phyloP scores from a whole-genome alignment of 148 eudicot species.

The Fagopyrum esculentum region DNA sequence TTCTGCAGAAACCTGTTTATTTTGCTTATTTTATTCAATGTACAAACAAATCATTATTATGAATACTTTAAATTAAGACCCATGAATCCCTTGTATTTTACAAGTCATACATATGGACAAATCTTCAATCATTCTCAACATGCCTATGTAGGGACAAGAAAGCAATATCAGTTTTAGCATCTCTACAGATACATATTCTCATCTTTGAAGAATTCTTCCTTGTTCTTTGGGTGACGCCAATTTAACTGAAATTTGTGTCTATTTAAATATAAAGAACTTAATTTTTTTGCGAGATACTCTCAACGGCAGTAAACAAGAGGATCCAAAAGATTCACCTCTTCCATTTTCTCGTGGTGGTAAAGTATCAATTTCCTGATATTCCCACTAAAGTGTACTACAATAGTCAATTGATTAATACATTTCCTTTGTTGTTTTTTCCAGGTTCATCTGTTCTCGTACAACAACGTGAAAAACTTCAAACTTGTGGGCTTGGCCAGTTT shows the following conservation, averaged over 20 bases:
- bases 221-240: no score
- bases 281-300: no score
- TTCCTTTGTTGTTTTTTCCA: background rate
- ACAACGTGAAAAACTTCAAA: background rate
- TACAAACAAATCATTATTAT: background rate
- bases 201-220: background rate
- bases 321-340: no score
- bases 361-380: background rate
- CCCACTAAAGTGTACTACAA: background rate
- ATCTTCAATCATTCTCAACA: background rate
- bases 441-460: background rate
- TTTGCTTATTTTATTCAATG: conserved; percentile 1
- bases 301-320: no score
- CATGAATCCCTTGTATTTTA: background rate
- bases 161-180: background rate
- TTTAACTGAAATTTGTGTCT: background rate
- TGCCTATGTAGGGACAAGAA: background rate
- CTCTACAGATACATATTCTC: background rate
- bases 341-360: background rate
- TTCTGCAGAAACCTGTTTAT: background rate
- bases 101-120: conserved; percentile 2
- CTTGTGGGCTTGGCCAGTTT: background rate
- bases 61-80: conserved; percentile 1
- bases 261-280: no score
- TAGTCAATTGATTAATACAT: background rate